Percentiles rank a stretch among this genome's conserved stretches.
Conservation (phyloP, 2,329 filamentous ascomycete genomes). For the Leptographium procerum region DNA sequence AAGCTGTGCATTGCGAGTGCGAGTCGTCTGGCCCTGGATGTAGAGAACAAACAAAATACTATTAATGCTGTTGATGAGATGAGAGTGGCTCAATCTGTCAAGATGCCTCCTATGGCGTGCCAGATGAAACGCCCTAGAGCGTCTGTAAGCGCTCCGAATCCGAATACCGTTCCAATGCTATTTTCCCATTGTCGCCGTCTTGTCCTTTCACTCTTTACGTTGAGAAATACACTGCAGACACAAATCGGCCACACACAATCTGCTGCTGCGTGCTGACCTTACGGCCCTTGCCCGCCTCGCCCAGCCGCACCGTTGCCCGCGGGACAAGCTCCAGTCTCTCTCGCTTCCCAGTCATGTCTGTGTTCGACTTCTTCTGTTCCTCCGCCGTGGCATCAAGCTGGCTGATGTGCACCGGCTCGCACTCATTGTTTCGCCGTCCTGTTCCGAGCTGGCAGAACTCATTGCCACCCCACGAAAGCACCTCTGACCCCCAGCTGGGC, state of each 20-base stretch:
- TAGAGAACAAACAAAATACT: background rate
- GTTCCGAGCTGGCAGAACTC: slow-evolving; percentile 89
- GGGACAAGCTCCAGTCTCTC: slow-evolving; percentile 71
- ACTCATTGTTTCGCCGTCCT: slow-evolving; percentile 73
- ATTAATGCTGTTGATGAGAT: no score
- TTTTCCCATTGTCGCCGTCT: background rate
- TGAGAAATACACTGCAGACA: slow-evolving; percentile 71
- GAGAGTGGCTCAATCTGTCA: no score
- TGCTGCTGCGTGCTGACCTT: slow-evolving; percentile 72
- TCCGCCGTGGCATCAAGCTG: slow-evolving; percentile 33
- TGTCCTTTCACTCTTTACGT: background rate
- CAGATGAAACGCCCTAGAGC: no score
- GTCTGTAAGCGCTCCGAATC: no score
- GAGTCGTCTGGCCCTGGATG: no score
- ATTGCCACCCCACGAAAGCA: slow-evolving; percentile 90
- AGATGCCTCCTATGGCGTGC: background rate
- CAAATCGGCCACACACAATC: slow-evolving; percentile 73
- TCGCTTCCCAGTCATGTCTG: slow-evolving; percentile 23
- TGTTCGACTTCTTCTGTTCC: slow-evolving; percentile 30
- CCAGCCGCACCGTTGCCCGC: slow-evolving; percentile 54
- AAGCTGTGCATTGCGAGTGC: no score
- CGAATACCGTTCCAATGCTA: background rate
- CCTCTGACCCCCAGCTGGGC: slow-evolving; percentile 80
- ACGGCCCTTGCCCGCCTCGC: slow-evolving; percentile 46
- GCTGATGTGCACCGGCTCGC: slow-evolving; percentile 65